Percentiles rank a stretch among this genome's conserved stretches.
phyloP scores from a whole-genome alignment of 768 basidiomycete genomes.

The Cubamyces lactineus region DNA sequence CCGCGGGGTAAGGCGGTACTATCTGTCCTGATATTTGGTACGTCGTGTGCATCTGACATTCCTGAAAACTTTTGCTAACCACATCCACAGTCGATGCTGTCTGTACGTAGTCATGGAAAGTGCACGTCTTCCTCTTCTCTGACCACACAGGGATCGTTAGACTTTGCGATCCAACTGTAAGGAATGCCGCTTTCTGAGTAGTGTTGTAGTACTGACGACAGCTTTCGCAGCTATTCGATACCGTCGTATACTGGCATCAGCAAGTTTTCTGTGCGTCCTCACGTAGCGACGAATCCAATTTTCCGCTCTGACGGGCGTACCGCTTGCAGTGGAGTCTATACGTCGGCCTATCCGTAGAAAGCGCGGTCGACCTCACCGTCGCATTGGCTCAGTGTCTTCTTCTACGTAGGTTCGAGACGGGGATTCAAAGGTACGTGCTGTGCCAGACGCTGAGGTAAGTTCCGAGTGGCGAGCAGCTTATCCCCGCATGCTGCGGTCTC shows the following conservation, averaged over 20 bases:
- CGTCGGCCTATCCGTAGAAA: slow-evolving; percentile 22
- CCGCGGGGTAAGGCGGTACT: not conserved
- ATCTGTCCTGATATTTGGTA: slow-evolving; percentile 10
- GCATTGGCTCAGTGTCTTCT: slow-evolving; percentile 22
- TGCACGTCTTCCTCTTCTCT: not conserved
- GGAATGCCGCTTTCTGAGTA: not conserved
- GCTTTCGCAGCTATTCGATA: slow-evolving; percentile 10
- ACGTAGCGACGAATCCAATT: not conserved
- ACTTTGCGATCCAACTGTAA: slow-evolving; percentile 6
- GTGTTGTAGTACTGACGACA: not conserved
- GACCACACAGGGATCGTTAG: not conserved
- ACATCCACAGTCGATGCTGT: not conserved
- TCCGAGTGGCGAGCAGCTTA: not conserved
- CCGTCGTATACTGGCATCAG: slow-evolving; percentile 7
- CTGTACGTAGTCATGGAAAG: not conserved
- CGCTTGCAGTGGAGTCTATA: slow-evolving; percentile 26
- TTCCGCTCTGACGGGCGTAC: not conserved
- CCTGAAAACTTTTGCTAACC: not conserved
- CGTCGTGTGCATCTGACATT: not conserved
- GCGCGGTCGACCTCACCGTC: slow-evolving; percentile 13
- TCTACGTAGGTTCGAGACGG: slow-evolving; percentile 19
- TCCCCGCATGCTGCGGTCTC: not conserved
- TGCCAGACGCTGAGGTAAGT: not conserved
- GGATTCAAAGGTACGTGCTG: slow-evolving; percentile 17
- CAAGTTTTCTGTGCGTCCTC: slow-evolving; percentile 14